Evolutionary conservation across 2,329 filamentous ascomycete species (phyloP).

Genomic region (Parafenestella ontariensis): DNA sequence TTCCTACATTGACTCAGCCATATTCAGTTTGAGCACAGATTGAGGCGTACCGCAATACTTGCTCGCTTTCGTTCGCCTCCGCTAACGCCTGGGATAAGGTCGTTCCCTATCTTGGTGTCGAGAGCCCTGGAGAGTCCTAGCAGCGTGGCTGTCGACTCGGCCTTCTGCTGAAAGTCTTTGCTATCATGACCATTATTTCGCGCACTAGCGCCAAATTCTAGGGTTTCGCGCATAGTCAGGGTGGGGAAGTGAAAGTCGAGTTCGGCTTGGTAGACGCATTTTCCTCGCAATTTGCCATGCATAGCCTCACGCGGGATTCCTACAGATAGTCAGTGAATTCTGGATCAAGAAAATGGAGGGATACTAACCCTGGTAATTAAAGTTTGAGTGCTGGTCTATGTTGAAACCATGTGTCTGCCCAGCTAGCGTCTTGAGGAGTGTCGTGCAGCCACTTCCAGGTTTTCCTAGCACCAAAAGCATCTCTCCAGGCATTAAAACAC

Average conservation of each 20-base stretch:
- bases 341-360: too few relatives aligned
- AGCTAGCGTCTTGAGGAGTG: conserved; percentile 63
- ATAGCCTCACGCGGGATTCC: neutral
- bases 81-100: conserved; percentile 64
- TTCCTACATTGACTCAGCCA: conserved; percentile 1
- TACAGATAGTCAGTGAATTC: neutral
- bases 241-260: conserved; percentile 56
- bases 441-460: conserved; percentile 64
- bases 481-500: conserved; percentile 56
- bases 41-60: conserved; percentile 58
- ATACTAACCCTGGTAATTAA: neutral
- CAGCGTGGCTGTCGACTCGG: neutral
- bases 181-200: neutral
- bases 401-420: neutral
- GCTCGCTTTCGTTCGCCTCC: conserved; percentile 66
- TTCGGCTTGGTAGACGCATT: neutral
- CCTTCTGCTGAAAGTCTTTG: neutral
- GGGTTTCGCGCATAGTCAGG: conserved; percentile 59
- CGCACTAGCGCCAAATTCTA: conserved; percentile 52
- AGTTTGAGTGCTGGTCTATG: neutral
- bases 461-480: conserved; percentile 49
- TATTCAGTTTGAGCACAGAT: conserved; percentile 5
- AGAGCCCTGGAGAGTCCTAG: neutral
- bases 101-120: conserved; percentile 66
- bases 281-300: neutral